phyloP scores from a whole-genome alignment of 2,329 filamentous ascomycete species.

The Chlorencoelia australis region DNA sequence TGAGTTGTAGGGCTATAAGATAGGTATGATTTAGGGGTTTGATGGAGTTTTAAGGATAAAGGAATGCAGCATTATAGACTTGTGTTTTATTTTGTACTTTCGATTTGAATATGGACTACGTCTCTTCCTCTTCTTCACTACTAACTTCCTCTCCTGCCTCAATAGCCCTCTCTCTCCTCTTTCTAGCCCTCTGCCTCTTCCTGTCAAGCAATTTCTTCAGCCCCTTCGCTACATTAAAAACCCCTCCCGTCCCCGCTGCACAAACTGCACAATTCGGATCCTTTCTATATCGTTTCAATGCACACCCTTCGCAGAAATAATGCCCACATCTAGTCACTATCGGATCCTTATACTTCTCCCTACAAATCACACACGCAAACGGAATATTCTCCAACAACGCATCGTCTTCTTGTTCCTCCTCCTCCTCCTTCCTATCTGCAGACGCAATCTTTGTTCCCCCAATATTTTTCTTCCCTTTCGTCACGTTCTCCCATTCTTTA shows the following conservation, averaged over 20 bases:
- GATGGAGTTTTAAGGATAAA: neutral
- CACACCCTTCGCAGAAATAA: slow-evolving; percentile 91
- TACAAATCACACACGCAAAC: slow-evolving; percentile 28
- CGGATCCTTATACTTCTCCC: slow-evolving; percentile 43
- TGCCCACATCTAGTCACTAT: slow-evolving; percentile 86
- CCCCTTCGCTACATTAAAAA: slow-evolving; percentile 82
- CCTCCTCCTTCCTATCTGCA: slow-evolving; percentile 21
- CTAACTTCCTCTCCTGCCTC: slow-evolving; percentile 41
- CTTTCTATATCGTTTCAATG: slow-evolving; percentile 74
- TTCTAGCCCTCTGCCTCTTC: slow-evolving; percentile 49
- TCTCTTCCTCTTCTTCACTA: slow-evolving; percentile 34
- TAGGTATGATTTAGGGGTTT: neutral
- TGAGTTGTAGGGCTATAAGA: slow-evolving; percentile 11
- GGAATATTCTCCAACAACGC: slow-evolving; percentile 25
- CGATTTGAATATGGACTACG: too few relatives aligned
- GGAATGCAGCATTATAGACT: neutral
- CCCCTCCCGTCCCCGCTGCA: slow-evolving; percentile 73
- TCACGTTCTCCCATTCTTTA: slow-evolving; percentile 80
- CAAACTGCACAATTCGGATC: slow-evolving; percentile 82
- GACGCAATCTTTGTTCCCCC: slow-evolving; percentile 40
- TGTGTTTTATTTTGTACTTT: neutral
- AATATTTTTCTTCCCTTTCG: slow-evolving; percentile 56
- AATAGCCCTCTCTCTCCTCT: slow-evolving; percentile 40
- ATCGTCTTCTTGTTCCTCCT: slow-evolving; percentile 34
- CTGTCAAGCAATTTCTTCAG: slow-evolving; percentile 64